Base-by-base conservation (phyloP, 2,329 filamentous ascomycete genomes). In the Purpureocillium lavendulum region DNA sequence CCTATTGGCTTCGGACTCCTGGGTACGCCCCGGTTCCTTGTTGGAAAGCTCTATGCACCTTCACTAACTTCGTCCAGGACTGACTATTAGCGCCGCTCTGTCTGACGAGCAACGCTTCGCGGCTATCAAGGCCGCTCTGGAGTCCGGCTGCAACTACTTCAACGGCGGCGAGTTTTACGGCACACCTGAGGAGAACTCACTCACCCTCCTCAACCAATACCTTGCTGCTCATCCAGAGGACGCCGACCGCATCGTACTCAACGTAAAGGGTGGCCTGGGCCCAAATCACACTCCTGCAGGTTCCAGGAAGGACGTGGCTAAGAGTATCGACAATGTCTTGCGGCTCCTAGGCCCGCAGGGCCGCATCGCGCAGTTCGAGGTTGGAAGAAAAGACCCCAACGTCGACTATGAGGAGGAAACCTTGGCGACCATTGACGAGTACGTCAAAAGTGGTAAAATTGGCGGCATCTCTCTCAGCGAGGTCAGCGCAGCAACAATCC, bases 131-230 rank as follows among this genome's bases (percentile, higher is more conserved):
- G 66, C 71, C 14, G 64, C 77, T 6, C 54, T 80, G 11, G 47
- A 58, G 17, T 54, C 54, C 10, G 65, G 69, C 40, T 61, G 59
- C 50, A 70, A 60, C 44, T 62, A 71, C 40, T 83, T 78, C 77
- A 82, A 81, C 49, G 77, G 66, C 30, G 79, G 69, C 45, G 77
- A 82, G 52, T 72, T 83, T 52, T 85, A 85, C 59, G 80, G 80
- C 30, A 62, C 66, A 0, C 69, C 71, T 1, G 64, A 74, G 15
- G 67, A 67, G 50, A 80, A 82, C 60, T 63, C 57, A 51, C 76
- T 81, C 50, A 70, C 73, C 26, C 59, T 84, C 9, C 58, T 84
- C 24, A 69, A 75, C 44, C 64, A 67, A 18, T 84, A 84, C 60
- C 82, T 84, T 52, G 66, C 66, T 26, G 68, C 71, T 43, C 73